Conservation (phyloP, 2,329 filamentous ascomycete species). For the Dactylellina leptospora region DNA sequence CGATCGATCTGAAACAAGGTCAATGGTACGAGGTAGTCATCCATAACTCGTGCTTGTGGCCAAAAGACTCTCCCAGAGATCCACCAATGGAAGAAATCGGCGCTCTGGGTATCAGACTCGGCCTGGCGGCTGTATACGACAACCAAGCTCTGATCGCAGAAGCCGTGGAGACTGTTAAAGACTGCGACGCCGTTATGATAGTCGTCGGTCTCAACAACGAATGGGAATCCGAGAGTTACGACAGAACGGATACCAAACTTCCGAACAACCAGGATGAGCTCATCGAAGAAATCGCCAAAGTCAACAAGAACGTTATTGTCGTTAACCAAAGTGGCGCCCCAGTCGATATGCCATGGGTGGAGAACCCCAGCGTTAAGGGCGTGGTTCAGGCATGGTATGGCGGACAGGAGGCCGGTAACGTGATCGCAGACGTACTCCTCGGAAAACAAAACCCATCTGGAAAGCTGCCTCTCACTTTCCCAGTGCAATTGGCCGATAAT, state of each 20-base stretch:
- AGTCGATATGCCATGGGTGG: constrained; percentile 73
- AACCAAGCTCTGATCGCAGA: constrained; percentile 24
- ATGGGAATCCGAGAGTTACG: constrained; percentile 79
- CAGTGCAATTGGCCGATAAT: constrained; percentile 70
- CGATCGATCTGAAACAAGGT: constrained; percentile 36
- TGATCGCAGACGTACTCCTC: constrained; percentile 72
- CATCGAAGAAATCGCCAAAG: constrained; percentile 69
- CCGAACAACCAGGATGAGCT: constrained; percentile 68
- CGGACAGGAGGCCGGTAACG: constrained; percentile 75
- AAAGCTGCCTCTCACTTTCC: constrained; percentile 76
- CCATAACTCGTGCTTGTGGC: constrained; percentile 38
- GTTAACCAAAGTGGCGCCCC: constrained; percentile 71
- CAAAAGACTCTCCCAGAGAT: constrained; percentile 45
- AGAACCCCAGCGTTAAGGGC: constrained; percentile 66
- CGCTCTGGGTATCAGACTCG: constrained; percentile 71
- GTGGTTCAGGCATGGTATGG: constrained; percentile 74
- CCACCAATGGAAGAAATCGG: constrained; percentile 60
- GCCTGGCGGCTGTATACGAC: constrained; percentile 29
- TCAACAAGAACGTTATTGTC: constrained; percentile 72
- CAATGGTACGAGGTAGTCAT: constrained; percentile 34
- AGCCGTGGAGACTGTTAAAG: constrained; percentile 70
- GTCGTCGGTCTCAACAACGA: constrained; percentile 76
- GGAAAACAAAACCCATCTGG: constrained; percentile 73
- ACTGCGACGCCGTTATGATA: constrained; percentile 72
- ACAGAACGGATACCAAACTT: constrained; percentile 71